Base-by-base conservation (phyloP, 2,329 filamentous ascomycete genomes). In the Sarocladium oryzae region DNA sequence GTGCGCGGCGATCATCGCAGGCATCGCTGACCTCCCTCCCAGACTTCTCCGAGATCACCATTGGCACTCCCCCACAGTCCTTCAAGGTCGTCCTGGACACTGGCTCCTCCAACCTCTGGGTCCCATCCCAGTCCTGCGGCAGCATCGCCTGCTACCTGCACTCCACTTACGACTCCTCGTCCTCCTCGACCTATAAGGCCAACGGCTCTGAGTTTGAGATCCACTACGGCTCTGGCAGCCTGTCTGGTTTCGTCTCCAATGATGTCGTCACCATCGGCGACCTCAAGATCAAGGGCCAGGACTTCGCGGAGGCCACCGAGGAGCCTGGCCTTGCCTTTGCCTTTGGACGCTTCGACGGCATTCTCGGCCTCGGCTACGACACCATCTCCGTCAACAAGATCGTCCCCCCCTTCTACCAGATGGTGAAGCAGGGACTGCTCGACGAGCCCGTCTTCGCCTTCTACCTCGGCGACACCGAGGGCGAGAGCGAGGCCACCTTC, bases 61-160 rank as follows among this genome's bases (percentile, higher is more conserved):
- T 99, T 68, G 93, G 93, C 58, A 92, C 85, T 46, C 93, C 93
- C 58, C 85, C 93, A 30, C 93, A 99, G 76, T 79, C 75, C 60
- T 99, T 99, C 84, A 99, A 99, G 82, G 95, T 99, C 60, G 87
- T 99, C 57, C 86, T 99, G 57, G 93, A 99, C 71, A 99, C 93
- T 24, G 93, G 93, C 63, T 96, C 90, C 79, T 97, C 93, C 69
- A 99, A 99, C 78, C 82, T 99, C 57, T 99, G 95, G 95, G 91
- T 99, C 54, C 95, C 95, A 35, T 96, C 91, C 21, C 77, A 82
- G 52, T 79, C 89, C 66, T 99, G 95, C 71, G 85, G 81, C 66
- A 96, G 91, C 66, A 99, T 99, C 66, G 95, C 93, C 58, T 99
- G 93, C 82, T 99, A 92, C 74, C 84, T 99, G 54, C 93, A 99